Evolutionary conservation across 805 yeast species (phyloP).

Genomic region (Zygosaccharomyces kombuchaensis): DNA sequence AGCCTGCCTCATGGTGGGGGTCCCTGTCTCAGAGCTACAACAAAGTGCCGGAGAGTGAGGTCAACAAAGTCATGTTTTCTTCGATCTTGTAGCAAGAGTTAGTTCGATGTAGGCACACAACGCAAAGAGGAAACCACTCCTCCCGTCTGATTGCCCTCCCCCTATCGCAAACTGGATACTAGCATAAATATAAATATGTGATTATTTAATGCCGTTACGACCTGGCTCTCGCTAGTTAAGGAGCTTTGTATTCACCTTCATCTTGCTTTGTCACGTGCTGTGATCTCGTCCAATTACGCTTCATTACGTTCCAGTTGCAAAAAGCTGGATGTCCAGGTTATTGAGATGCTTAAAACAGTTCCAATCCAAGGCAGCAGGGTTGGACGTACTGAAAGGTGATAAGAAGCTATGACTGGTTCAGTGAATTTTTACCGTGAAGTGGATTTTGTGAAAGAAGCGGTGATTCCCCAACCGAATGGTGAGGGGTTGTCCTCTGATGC

Average conservation of each 20-base stretch:
- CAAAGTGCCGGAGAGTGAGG: constrained; percentile 14
- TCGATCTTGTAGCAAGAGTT: constrained; percentile 16
- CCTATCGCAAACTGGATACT: neutral
- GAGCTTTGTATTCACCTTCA: neutral
- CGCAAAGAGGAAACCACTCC: neutral
- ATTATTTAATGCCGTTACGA: neutral
- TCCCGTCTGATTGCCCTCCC: neutral
- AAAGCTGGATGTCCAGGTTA: neutral
- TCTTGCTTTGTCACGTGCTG: neutral
- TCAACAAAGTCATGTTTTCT: constrained; percentile 19
- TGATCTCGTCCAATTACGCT: neutral
- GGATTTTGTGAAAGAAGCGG: constrained; percentile 25
- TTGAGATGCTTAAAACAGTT: neutral
- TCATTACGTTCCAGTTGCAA: neutral
- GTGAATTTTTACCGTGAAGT: constrained; percentile 24
- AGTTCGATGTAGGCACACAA: neutral
- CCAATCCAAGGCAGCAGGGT: too few species aligned
- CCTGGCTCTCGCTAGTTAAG: neutral
- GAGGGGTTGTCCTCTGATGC: constrained; percentile 20
- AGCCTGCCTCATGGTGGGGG: constrained; percentile 10
- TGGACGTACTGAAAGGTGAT: neutral
- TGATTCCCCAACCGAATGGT: constrained; percentile 23
- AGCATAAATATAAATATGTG: neutral
- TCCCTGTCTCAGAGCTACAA: constrained; percentile 7
- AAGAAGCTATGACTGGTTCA: constrained; percentile 6